Evolutionary conservation across 352 stramenopile species (phyloP), one percentile per base, ranked within the genome.

Genomic region (Pythium vanterpoolii): DNA sequence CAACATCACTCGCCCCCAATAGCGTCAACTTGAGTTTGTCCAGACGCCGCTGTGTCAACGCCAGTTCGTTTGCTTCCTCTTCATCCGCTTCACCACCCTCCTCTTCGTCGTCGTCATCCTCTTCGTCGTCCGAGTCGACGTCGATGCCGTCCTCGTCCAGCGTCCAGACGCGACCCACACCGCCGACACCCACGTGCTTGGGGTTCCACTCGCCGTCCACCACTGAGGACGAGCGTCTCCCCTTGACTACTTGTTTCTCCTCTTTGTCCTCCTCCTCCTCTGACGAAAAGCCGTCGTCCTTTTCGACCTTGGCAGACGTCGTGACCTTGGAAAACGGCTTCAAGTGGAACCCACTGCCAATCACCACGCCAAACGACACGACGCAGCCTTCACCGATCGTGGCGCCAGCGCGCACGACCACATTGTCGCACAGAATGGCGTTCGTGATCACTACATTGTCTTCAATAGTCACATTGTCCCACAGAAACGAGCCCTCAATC

Each of bases 381-480:
- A 96, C 67, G 13, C 71, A 89, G 62, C 88, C 87, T 52, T 90
- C 83, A 4, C 73, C 64, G 38, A 96, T 74, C 0, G 79, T 68
- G 2, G 87, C 86, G 3, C 85, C 85, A 18, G 78, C 72, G 51
- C 77, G 76, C 4, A 95, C 66, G 16, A 93, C 68, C 26, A 92
- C 88, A 43, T 86, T 83, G 63, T 95, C 86, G 64, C 88, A 95
- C 61, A 96, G 49, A 30, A 96, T 96, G 4, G 86, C 76, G 55
- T 86, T 81, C 30, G 77, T 85, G 55, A 96, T 82, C 5, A 71
- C 55, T 7, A 75, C 84, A 38, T 80, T 73, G 55, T 96, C 88
- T 52, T 94, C 87, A 34, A 96, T 68, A 2, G 74, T 62, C 4
- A 96, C 87, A 55, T 91, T 85, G 8, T 77, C 77, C 88, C 88